phyloP scores from a whole-genome alignment of 768 basidiomycete genomes.

The Lentinula aciculospora region DNA sequence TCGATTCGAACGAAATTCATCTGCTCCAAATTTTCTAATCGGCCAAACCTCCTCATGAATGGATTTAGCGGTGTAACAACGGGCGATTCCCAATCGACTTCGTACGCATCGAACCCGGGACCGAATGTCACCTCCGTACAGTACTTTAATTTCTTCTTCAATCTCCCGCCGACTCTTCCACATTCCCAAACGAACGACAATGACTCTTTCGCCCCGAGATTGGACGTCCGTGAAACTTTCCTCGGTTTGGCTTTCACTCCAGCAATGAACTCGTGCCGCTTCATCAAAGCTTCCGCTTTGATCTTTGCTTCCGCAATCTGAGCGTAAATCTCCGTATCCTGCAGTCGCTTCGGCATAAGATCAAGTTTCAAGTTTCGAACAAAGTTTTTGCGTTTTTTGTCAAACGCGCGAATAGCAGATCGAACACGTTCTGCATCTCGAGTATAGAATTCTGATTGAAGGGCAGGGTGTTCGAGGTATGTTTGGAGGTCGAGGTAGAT shows the following conservation, averaged over 20 bases:
- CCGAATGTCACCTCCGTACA: conserved; percentile 13
- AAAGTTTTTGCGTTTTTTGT: conserved; percentile 9
- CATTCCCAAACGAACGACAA: conserved; percentile 12
- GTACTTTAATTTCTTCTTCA: conserved; percentile 10
- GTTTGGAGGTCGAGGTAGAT: conserved; percentile 11
- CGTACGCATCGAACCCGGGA: conserved; percentile 10
- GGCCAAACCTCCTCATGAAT: conserved; percentile 4
- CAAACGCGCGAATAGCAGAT: conserved; percentile 11
- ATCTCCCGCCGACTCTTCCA: conserved; percentile 9
- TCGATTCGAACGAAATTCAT: conserved; percentile 9
- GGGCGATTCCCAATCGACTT: conserved; percentile 15
- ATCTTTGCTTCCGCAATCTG: conserved; percentile 10
- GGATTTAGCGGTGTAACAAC: conserved; percentile 7
- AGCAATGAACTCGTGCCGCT: conserved; percentile 13
- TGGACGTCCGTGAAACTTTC: conserved; percentile 3
- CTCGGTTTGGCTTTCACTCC: conserved; percentile 10
- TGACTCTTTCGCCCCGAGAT: background rate
- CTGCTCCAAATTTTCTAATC: conserved; percentile 3
- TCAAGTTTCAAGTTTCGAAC: conserved; percentile 4
- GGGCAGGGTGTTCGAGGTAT: conserved; percentile 13
- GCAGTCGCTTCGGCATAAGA: background rate
- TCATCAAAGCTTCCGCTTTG: conserved; percentile 7
- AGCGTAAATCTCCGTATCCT: conserved; percentile 6
- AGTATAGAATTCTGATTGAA: conserved; percentile 7
- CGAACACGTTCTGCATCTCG: conserved; percentile 2